Percentiles rank a stretch among this genome's conserved stretches.
phyloP scores from a whole-genome alignment of 306 rosid genomes.

The Begonia fuchsioides region DNA sequence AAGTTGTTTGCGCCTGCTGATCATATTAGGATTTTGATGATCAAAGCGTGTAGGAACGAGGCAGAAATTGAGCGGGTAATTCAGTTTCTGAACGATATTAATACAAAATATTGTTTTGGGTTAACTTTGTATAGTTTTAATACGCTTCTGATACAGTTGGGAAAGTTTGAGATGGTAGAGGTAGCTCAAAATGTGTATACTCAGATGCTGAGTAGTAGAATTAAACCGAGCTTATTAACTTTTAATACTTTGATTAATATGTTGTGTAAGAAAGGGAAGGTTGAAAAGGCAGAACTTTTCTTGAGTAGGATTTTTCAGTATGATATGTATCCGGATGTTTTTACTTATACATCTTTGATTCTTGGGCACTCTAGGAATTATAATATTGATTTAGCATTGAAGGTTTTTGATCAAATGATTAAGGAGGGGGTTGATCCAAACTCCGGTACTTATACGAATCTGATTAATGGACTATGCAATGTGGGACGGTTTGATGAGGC shows the following conservation, averaged over 20 bases:
- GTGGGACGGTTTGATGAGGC: constrained; percentile 30
- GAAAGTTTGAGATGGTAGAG: constrained; percentile 25
- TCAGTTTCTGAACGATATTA: constrained; percentile 15
- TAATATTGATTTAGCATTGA: constrained; percentile 17
- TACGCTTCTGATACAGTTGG: constrained; percentile 30
- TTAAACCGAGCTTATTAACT: constrained; percentile 25
- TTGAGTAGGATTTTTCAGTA: constrained; percentile 17
- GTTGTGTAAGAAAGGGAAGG: constrained; percentile 24
- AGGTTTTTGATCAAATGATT: constrained; percentile 23
- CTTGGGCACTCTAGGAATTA: constrained; percentile 31
- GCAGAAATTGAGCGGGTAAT: constrained; percentile 16
- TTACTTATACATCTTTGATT: constrained; percentile 26
- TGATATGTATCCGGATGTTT: constrained; percentile 22
- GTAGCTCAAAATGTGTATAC: constrained; percentile 18
- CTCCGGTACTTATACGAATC: constrained; percentile 22
- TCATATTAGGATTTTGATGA: constrained; percentile 24
- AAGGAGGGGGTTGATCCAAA: constrained; percentile 24
- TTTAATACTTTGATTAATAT: constrained; percentile 25
- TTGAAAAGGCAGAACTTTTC: constrained; percentile 21
- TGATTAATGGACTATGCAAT: constrained; percentile 24
- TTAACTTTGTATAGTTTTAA: constrained; percentile 26
- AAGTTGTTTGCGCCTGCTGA: constrained; percentile 16
- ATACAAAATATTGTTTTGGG: constrained; percentile 14
- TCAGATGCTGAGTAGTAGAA: constrained; percentile 16
- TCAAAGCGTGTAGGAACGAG: constrained; percentile 22